phyloP scores from a whole-genome alignment of 345 rosid species.

The Eucalyptus erythrocorys region DNA sequence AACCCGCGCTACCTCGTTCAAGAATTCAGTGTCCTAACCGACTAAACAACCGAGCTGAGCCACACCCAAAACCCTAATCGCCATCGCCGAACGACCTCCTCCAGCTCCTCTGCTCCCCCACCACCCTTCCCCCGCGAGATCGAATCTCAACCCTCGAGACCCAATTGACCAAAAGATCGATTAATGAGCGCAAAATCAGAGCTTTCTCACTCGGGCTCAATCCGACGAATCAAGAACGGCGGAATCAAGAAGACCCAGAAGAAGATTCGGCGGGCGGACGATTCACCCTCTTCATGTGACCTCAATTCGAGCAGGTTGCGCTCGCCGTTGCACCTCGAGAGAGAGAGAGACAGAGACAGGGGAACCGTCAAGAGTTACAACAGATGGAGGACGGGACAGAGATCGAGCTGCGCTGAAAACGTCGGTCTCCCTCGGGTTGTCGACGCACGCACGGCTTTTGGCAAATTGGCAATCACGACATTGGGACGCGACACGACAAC shows the following conservation, averaged over 20 bases:
- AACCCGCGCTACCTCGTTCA: neutral
- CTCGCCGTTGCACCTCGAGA: neutral
- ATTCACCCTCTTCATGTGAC: neutral
- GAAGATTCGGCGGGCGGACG: neutral
- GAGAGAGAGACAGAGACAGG: neutral
- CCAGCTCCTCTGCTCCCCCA: neutral
- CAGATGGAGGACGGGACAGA: neutral
- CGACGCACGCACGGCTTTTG: neutral
- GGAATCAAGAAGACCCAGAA: neutral
- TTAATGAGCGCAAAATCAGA: neutral
- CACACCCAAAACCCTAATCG: neutral
- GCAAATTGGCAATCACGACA: neutral
- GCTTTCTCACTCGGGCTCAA: neutral
- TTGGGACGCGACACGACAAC: neutral
- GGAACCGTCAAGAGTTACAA: neutral
- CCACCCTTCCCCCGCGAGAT: neutral
- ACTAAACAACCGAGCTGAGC: neutral
- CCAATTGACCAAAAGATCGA: neutral
- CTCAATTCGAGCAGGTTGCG: neutral
- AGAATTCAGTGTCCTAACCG: neutral
- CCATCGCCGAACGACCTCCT: neutral
- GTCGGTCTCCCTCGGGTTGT: neutral
- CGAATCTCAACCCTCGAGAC: neutral
- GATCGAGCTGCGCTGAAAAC: neutral
- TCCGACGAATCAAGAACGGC: neutral